Conservation (phyloP, 2,329 filamentous ascomycete species). For the Colletotrichum shisoi region DNA sequence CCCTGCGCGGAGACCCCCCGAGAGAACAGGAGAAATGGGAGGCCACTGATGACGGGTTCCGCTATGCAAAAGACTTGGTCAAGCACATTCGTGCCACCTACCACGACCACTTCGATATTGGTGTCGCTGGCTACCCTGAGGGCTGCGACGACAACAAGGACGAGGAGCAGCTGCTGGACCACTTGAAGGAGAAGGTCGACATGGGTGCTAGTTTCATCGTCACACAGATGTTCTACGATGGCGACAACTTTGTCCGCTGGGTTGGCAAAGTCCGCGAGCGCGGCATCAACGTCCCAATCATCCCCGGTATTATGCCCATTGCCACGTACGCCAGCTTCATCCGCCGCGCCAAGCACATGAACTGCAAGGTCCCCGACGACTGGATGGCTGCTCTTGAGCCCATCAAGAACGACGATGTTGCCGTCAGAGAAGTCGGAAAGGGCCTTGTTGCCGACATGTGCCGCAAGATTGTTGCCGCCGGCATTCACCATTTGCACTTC, state of each 20-base stretch:
- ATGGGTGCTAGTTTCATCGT: conserved; percentile 93
- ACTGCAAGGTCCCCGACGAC: conserved; percentile 79
- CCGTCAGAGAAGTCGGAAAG: conserved; percentile 89
- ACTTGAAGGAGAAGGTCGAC: conserved; percentile 94
- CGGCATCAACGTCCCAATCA: conserved; percentile 83
- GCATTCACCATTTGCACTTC: conserved; percentile 91
- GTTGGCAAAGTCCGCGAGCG: conserved; percentile 82
- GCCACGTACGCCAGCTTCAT: conserved; percentile 94
- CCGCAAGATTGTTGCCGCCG: conserved; percentile 79
- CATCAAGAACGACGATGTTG: conserved; percentile 94
- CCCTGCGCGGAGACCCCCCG: conserved; percentile 90
- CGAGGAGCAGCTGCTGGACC: conserved; percentile 83
- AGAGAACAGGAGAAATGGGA: conserved; percentile 94
- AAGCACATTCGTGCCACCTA: conserved; percentile 81
- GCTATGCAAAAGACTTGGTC: conserved; percentile 90
- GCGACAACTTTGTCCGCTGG: conserved; percentile 93
- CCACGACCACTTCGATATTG: conserved; percentile 84
- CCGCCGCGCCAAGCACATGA: conserved; percentile 88
- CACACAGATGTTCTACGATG: conserved; percentile 99
- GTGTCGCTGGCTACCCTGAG: conserved; percentile 95
- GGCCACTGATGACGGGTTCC: conserved; percentile 84
- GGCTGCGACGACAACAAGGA: conserved; percentile 93
- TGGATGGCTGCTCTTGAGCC: conserved; percentile 88
- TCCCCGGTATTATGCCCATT: conserved; percentile 87
- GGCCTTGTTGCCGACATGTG: conserved; percentile 89